These are phyloP conservation scores for Phialophora expanda DNA, from an alignment of 2,329 filamentous ascomycete genomes.

Conservation along the genomic window DNA sequence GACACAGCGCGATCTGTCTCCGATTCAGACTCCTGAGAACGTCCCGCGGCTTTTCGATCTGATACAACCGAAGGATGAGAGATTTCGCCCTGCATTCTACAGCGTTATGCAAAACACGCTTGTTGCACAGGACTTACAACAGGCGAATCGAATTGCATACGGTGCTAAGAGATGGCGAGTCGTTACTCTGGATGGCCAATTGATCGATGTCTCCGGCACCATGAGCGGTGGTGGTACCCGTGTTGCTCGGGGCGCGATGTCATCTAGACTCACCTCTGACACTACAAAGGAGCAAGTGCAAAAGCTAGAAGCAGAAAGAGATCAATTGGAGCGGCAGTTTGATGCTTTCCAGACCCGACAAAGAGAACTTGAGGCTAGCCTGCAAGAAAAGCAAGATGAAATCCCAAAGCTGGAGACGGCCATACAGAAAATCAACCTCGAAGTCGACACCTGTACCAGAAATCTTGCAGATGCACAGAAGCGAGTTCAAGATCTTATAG, in stretches of 20 bases:
- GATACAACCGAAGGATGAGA: conserved; percentile 84
- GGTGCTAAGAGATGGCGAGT: conserved; percentile 93
- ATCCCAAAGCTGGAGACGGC: conserved; percentile 86
- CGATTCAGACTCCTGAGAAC: conserved; percentile 86
- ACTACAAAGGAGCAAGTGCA: conserved; percentile 85
- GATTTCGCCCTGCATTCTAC: conserved; percentile 89
- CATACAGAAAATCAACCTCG: conserved; percentile 87
- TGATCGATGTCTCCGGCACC: conserved; percentile 97
- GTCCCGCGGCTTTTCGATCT: conserved; percentile 93
- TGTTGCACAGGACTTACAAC: conserved; percentile 88
- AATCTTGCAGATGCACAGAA: conserved; percentile 84
- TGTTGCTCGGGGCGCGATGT: conserved; percentile 93
- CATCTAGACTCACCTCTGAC: conserved; percentile 88
- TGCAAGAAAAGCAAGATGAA: conserved; percentile 74
- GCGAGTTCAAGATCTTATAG: conserved; percentile 81
- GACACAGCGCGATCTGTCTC: conserved; percentile 74
- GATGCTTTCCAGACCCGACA: conserved; percentile 84
- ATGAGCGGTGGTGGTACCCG: conserved; percentile 97
- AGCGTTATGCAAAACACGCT: conserved; percentile 94
- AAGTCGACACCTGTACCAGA: conserved; percentile 82
- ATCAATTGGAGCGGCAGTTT: conserved; percentile 81
- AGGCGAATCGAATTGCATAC: conserved; percentile 96
- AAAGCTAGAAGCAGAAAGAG: conserved; percentile 85
- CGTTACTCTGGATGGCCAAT: conserved; percentile 89
- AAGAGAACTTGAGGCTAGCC: conserved; percentile 73